Evolutionary conservation across 2,329 filamentous ascomycete genomes (phyloP), one percentile per base, ranked within the genome.

Genomic region (Blastomyces gilchristii): DNA sequence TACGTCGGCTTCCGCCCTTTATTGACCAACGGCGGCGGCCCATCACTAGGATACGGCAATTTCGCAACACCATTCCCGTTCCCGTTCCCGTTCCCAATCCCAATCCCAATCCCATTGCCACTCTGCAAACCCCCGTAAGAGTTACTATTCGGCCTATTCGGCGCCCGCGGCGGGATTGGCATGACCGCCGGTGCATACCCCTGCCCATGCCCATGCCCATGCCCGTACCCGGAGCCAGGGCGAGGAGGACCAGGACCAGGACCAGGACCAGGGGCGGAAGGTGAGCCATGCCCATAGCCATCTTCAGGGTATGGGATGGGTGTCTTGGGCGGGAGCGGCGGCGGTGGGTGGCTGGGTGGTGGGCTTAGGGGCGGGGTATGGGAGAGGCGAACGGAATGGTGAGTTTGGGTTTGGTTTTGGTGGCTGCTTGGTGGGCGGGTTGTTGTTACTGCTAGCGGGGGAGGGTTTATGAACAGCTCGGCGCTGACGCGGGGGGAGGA

Each of bases 1-100:
- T 87, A 90, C 58, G 89, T 87, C 0, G 93, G 93, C 74, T 97
- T 97, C 68, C 87, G 85, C 54, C 88, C 86, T 82, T 91, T 89
- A 70, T 96, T 95, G 8, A 95, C 91, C 7, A 84, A 80, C 2
- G 93, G 93, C 22, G 93, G 92, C 37, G 88, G 87, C 34, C 88
- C 89, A 70, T 95, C 88, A 58, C 90, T 77, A 0, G 93, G 93
- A 73, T 97, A 97, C 0, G 91, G 91, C 43, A 90, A 81, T 9
- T 74, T 68, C 53, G 9, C n/a, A 50, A 25, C 47, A 25, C 47
- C 47, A 25, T 25, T 25, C 67, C 50, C 67, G 52, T 71, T 70
- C 67, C 50, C 67, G 52, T 71, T 70, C 49, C 68, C 65, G n/a
- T 67, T 69, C 34, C 69, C 59, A 43, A 58, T 45, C 5, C 37